Conservation (phyloP, 208 protist genomes). For the Wallacemonas sp. region DNA sequence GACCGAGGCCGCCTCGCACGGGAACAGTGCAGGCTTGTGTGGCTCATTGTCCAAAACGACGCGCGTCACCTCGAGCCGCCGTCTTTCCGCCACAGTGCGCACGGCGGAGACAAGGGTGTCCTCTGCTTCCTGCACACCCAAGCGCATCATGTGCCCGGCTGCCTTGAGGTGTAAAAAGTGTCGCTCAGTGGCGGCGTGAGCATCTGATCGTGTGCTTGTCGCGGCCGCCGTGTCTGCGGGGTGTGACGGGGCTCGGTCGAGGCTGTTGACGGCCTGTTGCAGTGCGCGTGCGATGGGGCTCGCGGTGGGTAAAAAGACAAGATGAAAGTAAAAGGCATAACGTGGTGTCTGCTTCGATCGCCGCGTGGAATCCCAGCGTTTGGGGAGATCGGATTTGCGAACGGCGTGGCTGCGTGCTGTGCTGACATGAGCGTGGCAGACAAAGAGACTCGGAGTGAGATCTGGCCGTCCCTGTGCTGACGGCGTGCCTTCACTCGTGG, state of each 20-base stretch:
- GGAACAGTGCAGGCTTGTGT: conserved; percentile 4
- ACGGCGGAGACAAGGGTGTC: neutral
- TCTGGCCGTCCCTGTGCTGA: neutral
- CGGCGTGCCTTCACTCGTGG: neutral
- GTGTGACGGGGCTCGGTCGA: neutral
- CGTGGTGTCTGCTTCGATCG: neutral
- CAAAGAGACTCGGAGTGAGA: neutral
- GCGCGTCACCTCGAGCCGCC: conserved; percentile 6
- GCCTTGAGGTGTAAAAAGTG: conserved; percentile 9
- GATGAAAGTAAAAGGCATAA: conserved; percentile 1
- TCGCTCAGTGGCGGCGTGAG: neutral
- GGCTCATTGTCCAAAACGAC: neutral
- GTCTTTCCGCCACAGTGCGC: neutral
- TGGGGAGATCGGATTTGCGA: neutral
- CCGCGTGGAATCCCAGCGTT: neutral
- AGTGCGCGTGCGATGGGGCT: neutral
- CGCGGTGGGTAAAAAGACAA: neutral
- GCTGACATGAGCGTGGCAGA: neutral
- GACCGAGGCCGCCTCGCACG: neutral
- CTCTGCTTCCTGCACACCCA: neutral
- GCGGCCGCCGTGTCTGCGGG: neutral
- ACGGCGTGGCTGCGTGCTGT: neutral
- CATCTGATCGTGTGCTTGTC: too few relatives aligned
- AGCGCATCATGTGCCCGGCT: neutral
- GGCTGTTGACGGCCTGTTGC: neutral